Evolutionary conservation across 495 filamentous ascomycete species (phyloP), one percentile per base, ranked within the genome.

Genomic region (Penicillium chermesinum): DNA sequence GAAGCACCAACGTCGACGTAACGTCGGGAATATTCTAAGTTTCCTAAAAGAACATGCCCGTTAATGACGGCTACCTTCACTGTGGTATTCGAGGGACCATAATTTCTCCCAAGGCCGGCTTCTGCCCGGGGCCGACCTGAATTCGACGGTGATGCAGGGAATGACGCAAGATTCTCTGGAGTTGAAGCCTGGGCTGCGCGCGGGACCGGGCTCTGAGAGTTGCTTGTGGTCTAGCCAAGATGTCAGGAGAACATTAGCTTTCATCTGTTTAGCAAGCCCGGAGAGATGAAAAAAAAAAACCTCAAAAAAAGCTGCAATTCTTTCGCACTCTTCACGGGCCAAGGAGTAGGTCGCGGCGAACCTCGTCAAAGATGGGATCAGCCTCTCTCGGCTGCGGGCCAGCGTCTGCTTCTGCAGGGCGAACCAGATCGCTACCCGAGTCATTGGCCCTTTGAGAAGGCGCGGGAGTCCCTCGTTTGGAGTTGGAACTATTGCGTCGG

Each of bases 401-500:
- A 18, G 59, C 46, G 18, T 66, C 64, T 14, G 43, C 62, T 43
- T 69, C 66, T 15, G 59, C 59, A n/a, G 64, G 54, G 13, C 66
- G 65, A 9, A 62, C 62, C 12, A 71, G 59, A 44, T 77, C 69
- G 10, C 57, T 49, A 1, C 62, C 49, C 3, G 71, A 70, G 39
- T 72, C 67, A 19, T 67, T 61, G 30, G 59, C 60, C 12, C 52
- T 66, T 38, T 65, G 62, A 2, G 56, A 62, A 8, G 64, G 65
- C 8, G 64, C 62, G 12, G 63, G 57, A 0, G 69, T 63, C 8
- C 72, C 84, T 57, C 88, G 89, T 66, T 81, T 88, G 38, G 86
- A 91, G 50, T 77, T 83, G 27, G 85, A 83, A 62, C 89, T 95
- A 57, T 88, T 91, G 18, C 91, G 83, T 33, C 91, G 82, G 64